phyloP scores from a whole-genome alignment of 108 stramenopile species.

The Fragilaria radians region DNA sequence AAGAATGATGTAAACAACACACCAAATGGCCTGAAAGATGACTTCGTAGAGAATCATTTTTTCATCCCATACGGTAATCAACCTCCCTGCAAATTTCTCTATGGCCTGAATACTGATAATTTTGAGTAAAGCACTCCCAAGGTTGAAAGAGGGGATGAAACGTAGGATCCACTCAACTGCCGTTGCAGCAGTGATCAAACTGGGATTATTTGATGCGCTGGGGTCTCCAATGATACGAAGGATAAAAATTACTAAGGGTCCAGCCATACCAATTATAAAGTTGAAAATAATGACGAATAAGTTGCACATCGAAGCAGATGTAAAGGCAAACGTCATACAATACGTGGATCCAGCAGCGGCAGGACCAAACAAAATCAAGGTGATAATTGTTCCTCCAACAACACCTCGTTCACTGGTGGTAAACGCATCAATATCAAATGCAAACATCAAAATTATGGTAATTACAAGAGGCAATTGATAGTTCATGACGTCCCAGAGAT shows the following conservation, averaged over 20 bases:
- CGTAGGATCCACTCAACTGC: slow-evolving; percentile 64
- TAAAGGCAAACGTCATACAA: slow-evolving; percentile 80
- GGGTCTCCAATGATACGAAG: slow-evolving; percentile 42
- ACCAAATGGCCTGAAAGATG: slow-evolving; percentile 56
- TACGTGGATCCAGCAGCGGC: slow-evolving; percentile 92
- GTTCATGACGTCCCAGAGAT: slow-evolving; percentile 84
- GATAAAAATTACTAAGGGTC: slow-evolving; percentile 44
- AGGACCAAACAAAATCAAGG: slow-evolving; percentile 88
- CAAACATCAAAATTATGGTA: slow-evolving; percentile 65
- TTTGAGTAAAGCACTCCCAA: slow-evolving; percentile 24
- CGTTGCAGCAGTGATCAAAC: slow-evolving; percentile 37
- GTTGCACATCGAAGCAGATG: slow-evolving; percentile 77
- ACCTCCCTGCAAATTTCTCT: slow-evolving; percentile 13
- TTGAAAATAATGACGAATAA: slow-evolving; percentile 83
- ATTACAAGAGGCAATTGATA: slow-evolving; percentile 88
- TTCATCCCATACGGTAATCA: slow-evolving; percentile 44
- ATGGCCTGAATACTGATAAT: slow-evolving; percentile 20
- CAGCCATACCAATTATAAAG: slow-evolving; percentile 85
- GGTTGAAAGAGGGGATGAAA: slow-evolving; percentile 44
- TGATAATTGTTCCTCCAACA: slow-evolving; percentile 41
- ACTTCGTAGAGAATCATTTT: slow-evolving; percentile 50
- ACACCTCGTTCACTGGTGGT: slow-evolving; percentile 53
- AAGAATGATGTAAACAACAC: slow-evolving; percentile 62
- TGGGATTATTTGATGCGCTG: slow-evolving; percentile 27
- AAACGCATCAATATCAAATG: slow-evolving; percentile 54